Conservation (phyloP, 345 rosid species). For the Hirschfeldia incana region DNA sequence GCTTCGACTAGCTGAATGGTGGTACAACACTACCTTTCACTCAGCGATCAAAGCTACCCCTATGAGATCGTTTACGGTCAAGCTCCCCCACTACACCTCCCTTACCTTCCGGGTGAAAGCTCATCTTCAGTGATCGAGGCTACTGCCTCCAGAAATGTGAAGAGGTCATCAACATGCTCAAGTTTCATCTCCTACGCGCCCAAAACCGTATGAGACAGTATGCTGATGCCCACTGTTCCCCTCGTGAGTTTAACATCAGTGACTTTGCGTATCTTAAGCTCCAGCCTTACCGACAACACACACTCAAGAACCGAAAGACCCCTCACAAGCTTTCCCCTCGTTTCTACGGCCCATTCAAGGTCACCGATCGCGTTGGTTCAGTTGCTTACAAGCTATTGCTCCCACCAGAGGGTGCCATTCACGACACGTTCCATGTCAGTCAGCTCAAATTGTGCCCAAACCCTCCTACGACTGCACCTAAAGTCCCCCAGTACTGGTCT, state of each 20-base stretch:
- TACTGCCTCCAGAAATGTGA: neutral
- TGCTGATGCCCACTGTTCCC: accelerated
- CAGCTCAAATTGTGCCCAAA: neutral
- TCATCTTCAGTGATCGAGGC: neutral
- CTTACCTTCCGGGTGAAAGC: neutral
- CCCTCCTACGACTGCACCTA: accelerated
- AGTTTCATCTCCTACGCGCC: neutral
- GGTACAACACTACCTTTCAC: neutral
- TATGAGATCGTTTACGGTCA: neutral
- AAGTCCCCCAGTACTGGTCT: accelerated
- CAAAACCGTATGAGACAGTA: neutral
- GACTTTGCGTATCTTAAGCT: neutral
- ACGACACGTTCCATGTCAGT: neutral
- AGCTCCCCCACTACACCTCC: neutral
- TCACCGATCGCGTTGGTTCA: accelerated
- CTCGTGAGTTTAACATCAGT: accelerated
- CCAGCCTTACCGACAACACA: neutral
- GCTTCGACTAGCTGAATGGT: neutral
- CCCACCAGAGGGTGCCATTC: accelerated
- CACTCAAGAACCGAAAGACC: too few species aligned
- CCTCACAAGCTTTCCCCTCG: too few species aligned
- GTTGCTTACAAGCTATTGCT: accelerated
- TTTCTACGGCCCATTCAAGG: too few species aligned
- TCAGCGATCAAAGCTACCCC: neutral
- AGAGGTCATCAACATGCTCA: neutral